These are phyloP conservation scores for Penicillium hordei DNA, from an alignment of 2,329 filamentous ascomycete genomes.

Conservation along the genomic window DNA sequence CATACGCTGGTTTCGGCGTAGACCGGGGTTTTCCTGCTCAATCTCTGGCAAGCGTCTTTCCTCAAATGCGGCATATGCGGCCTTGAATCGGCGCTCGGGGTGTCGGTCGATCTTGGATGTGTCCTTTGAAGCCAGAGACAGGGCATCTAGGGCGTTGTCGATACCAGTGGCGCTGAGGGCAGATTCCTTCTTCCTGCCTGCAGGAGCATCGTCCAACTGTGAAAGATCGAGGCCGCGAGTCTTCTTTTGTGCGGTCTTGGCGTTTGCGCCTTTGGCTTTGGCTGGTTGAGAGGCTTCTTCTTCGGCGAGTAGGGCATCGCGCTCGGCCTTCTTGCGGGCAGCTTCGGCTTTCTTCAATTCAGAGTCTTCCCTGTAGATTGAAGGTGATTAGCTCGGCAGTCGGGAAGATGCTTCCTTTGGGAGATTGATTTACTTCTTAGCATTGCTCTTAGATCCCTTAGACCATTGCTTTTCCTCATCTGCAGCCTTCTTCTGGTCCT, in stretches of 20 bases:
- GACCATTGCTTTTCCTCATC: conserved; percentile 76
- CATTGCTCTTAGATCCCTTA: conserved; percentile 78
- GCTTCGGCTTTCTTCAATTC: conserved; percentile 79
- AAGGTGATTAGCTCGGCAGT: conserved; percentile 1
- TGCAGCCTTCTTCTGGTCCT: conserved; percentile 64
- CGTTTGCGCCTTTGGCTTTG: conserved; percentile 60
- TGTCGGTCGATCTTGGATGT: conserved; percentile 78
- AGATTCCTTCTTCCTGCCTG: conserved; percentile 49
- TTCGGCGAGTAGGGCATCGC: conserved; percentile 75
- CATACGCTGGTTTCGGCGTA: conserved; percentile 80
- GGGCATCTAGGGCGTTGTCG: conserved; percentile 87
- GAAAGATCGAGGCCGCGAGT: conserved; percentile 70
- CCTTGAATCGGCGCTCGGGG: conserved; percentile 82
- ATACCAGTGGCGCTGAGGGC: conserved; percentile 82
- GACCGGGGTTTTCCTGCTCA: conserved; percentile 75
- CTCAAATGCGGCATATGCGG: conserved; percentile 79
- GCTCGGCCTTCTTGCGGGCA: conserved; percentile 88
- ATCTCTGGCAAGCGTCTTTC: conserved; percentile 80
- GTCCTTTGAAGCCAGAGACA: conserved; percentile 63
- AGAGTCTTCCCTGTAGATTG: conserved; percentile 68
- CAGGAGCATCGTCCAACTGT: conserved; percentile 65
- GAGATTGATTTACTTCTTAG: conserved; percentile 70
- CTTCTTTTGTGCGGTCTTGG: conserved; percentile 53
- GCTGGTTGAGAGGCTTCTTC: conserved; percentile 71
- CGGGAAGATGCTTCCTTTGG: neutral